A percentile compares a stretch with the other conserved stretches of the same genome.
phyloP scores from a whole-genome alignment of 306 rosid genomes.

The Alnus rubra region DNA sequence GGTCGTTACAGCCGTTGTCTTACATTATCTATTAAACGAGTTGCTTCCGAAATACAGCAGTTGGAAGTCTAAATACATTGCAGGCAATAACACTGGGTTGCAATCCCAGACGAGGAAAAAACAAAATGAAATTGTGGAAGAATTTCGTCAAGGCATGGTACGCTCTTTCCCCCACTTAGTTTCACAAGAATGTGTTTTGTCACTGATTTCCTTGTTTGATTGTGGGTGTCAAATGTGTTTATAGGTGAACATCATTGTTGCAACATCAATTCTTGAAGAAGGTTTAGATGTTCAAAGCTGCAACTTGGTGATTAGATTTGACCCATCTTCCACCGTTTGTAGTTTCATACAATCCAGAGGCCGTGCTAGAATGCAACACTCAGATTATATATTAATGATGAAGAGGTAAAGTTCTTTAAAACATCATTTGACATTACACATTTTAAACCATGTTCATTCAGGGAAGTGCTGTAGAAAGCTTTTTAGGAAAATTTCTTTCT shows the following conservation, averaged over 20 bases:
- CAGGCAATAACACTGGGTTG: constrained; percentile 50
- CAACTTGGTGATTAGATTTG: constrained; percentile 87
- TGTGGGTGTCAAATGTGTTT: constrained; percentile 14
- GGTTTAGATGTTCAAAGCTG: constrained; percentile 91
- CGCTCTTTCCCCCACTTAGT: constrained; percentile 15
- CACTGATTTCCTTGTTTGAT: constrained; percentile 17
- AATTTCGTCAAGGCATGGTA: constrained; percentile 80
- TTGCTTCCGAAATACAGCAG: constrained; percentile 60
- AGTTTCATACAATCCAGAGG: constrained; percentile 95
- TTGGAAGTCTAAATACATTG: constrained; percentile 79
- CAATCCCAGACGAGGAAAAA: constrained; percentile 57
- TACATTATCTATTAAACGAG: constrained; percentile 49
- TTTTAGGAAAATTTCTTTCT: not conserved
- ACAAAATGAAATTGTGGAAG: constrained; percentile 78
- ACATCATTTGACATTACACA: not conserved
- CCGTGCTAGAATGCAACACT: constrained; percentile 78
- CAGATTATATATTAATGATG: constrained; percentile 78
- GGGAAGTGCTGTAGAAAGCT: not conserved
- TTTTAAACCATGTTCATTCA: not conserved
- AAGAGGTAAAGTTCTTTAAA: constrained; percentile 45
- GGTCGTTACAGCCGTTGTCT: constrained; percentile 68
- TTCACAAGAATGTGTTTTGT: constrained; percentile 9
- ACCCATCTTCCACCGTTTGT: constrained; percentile 74
- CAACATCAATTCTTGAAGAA: constrained; percentile 96
- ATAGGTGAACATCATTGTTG: constrained; percentile 84